Evolutionary conservation across 208 protist species (phyloP).

Genomic region (Endotrypanum monterogeii): DNA sequence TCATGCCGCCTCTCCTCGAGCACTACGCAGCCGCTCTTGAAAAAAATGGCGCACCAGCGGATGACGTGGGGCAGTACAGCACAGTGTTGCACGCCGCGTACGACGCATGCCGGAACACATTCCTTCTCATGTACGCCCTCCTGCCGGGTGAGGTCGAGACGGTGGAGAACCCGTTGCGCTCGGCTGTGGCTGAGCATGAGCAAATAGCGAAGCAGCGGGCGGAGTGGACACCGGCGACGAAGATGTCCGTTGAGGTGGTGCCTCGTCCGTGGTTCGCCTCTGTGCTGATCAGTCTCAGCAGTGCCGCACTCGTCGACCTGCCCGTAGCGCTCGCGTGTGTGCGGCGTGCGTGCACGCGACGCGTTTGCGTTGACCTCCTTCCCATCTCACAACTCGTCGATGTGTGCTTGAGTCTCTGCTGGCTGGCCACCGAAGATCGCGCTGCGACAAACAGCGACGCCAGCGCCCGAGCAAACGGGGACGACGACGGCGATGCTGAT

Average conservation of each 20-base stretch:
- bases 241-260: conserved; percentile 49
- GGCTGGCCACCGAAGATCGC: conserved; percentile 22
- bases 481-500: not conserved
- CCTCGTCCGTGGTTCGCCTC: conserved; percentile 50
- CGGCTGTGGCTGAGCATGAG: conserved; percentile 9
- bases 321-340: conserved; percentile 54
- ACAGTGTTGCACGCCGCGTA: conserved; percentile 60
- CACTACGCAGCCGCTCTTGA: conserved; percentile 25
- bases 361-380: conserved; percentile 35
- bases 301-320: conserved; percentile 40
- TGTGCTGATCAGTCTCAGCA: conserved; percentile 52
- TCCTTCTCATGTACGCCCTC: conserved; percentile 68
- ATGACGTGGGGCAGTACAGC: not conserved
- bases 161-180: not conserved
- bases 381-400: conserved; percentile 48
- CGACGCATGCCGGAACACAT: conserved; percentile 68
- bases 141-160: not conserved
- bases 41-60: not conserved
- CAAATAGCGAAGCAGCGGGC: conserved; percentile 24
- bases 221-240: conserved; percentile 50
- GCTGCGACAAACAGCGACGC: not conserved
- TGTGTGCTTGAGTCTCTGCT: conserved; percentile 56
- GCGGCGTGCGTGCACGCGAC: conserved; percentile 35
- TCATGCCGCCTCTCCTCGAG: conserved; percentile 49
- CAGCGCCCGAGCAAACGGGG: not conserved